A percentile compares a stretch with the other conserved stretches of the same genome.
Evolutionary conservation across 1,284 basidiomycete genomes (phyloP).

Genomic region (Papiliotrema flavescens): DNA sequence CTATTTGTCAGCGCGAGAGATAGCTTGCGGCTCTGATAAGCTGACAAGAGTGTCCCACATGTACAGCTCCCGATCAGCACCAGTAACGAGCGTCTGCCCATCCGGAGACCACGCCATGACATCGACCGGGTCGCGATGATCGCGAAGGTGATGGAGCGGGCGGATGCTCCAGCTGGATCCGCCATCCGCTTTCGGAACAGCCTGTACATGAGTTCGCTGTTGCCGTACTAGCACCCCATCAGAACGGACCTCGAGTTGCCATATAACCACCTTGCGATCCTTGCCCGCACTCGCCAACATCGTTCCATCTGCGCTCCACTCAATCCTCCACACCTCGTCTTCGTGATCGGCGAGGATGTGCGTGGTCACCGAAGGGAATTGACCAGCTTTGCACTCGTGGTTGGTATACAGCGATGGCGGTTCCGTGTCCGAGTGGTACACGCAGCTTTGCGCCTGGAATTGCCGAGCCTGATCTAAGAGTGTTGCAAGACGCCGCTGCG

Average conservation of each 20-base stretch:
- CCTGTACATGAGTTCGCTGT: not conserved
- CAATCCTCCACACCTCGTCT: slow-evolving; percentile 93
- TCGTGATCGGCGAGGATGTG: slow-evolving; percentile 78
- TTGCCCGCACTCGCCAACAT: slow-evolving; percentile 83
- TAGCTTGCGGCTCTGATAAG: not conserved
- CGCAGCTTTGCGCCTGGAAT: slow-evolving; percentile 71
- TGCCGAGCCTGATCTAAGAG: slow-evolving; percentile 81
- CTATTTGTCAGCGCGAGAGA: slow-evolving; percentile 24
- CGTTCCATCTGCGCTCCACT: slow-evolving; percentile 86
- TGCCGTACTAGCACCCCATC: not conserved
- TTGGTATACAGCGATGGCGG: slow-evolving; percentile 78
- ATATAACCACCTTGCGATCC: slow-evolving; percentile 84
- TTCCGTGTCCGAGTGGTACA: slow-evolving; percentile 68
- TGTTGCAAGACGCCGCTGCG: slow-evolving; percentile 76
- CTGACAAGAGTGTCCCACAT: slow-evolving; percentile 81
- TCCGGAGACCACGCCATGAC: slow-evolving; percentile 87
- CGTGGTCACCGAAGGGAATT: slow-evolving; percentile 81
- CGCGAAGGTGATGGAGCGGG: slow-evolving; percentile 51
- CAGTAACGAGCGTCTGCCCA: slow-evolving; percentile 74
- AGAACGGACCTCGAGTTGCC: slow-evolving; percentile 68
- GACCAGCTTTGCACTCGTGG: slow-evolving; percentile 71
- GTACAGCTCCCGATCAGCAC: slow-evolving; percentile 71
- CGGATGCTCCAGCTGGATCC: slow-evolving; percentile 21
- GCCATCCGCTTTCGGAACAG: slow-evolving; percentile 13
- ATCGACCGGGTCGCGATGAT: slow-evolving; percentile 73